A percentile compares a stretch with the other conserved stretches of the same genome.
Evolutionary conservation across 371 early-diverging fungal genomes (phyloP).

Genomic region (Mortierella sp.): DNA sequence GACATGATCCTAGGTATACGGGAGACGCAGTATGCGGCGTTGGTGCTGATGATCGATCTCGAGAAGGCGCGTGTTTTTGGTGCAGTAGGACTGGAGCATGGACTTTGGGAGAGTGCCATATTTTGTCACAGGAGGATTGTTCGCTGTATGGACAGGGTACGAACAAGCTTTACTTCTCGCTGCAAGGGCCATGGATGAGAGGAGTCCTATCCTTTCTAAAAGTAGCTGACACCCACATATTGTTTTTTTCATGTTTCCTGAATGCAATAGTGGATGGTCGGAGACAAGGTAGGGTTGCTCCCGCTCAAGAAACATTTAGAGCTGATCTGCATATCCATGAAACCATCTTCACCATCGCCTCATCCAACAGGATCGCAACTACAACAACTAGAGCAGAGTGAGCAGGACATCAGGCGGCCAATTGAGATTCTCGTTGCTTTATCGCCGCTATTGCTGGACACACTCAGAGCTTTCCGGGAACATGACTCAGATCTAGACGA

Average conservation of each 20-base stretch:
- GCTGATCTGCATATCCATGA: slow-evolving; percentile 7
- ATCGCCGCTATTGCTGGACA: neutral
- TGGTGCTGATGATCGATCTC: slow-evolving; percentile 38
- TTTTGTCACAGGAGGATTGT: slow-evolving; percentile 21
- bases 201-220: neutral
- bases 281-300: neutral
- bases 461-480: neutral
- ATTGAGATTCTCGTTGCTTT: neutral
- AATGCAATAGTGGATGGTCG: neutral
- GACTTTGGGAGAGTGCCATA: neutral
- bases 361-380: neutral
- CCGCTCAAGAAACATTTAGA: slow-evolving; percentile 13
- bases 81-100: neutral
- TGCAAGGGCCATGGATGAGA: neutral
- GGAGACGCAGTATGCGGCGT: slow-evolving; percentile 14
- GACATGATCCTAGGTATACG: neutral
- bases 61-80: slow-evolving; percentile 25
- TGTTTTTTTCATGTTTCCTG: neutral
- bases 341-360: neutral
- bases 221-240: neutral
- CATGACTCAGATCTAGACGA: slow-evolving; percentile 21
- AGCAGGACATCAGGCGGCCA: neutral
- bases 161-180: neutral
- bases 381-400: neutral
- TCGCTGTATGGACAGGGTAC: slow-evolving; percentile 23